Base-by-base conservation (phyloP, 768 basidiomycete genomes). In the Russula brevipes region DNA sequence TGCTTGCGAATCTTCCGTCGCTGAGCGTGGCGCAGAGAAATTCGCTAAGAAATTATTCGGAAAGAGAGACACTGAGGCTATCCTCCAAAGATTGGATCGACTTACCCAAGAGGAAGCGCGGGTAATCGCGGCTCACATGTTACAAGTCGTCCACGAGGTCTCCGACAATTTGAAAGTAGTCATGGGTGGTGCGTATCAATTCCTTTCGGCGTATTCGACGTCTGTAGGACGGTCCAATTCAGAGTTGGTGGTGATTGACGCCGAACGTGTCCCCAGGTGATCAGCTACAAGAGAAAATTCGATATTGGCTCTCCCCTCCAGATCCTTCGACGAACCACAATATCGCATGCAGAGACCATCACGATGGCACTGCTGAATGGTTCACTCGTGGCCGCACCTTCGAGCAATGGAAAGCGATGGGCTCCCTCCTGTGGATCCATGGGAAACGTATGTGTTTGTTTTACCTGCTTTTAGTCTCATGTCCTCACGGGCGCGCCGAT, bases 321-420 rank as follows among this genome's bases (percentile, higher is more conserved):
- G 54, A 56, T 35, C 54, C 54, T 9, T 56, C 42, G 54, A 56
- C 6, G 8, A 56, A 56, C 11, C 54, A 56, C 42, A 56, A 45
- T 11, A 35, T 8, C 10, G 54, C 54, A 31, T 24, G 42, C 42
- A 45, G 33, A 35, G 42, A 11, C 16, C 42, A 56, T 42, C 31
- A 17, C 3, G 16, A n/a, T 7, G 42, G 42, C 11, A 56, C 42
- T 2, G 30, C 54, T 9, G n/a, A 5, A 7, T 56, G 54, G 54
- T 45, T 56, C 31, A 44, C 24, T 19, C 42, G 35, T 14, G 14
- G 54, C 31, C 1, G 3, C n/a, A 45, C 33, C 1, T 56, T 45
- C 3, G 12, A 5, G 33, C 17, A 45, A 56, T 56, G 54, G 54
- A 56, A 45, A 45, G 5, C 17, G 4, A 12, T 10, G 31, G 30